Evolutionary conservation across 306 rosid genomes (phyloP).

Genomic region (Vigna hirtella): DNA sequence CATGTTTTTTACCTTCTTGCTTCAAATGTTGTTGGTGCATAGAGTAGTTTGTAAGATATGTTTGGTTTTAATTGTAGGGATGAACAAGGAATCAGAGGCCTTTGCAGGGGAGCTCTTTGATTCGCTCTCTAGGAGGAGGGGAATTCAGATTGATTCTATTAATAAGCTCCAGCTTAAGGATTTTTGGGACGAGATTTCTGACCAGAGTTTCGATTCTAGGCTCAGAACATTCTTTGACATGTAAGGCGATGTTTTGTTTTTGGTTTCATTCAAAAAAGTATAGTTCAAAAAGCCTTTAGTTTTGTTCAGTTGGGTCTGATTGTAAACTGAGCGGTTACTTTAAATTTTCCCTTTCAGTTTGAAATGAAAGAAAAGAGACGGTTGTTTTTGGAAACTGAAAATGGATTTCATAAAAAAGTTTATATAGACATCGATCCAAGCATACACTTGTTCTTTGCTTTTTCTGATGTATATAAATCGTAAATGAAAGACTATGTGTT

Average conservation of each 20-base stretch:
- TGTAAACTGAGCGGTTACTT: not conserved
- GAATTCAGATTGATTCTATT: slow-evolving; percentile 55
- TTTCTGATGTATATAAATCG: not conserved
- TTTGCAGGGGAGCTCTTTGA: slow-evolving; percentile 69
- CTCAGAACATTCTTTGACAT: slow-evolving; percentile 78
- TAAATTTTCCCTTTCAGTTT: not conserved
- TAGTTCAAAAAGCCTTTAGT: not conserved
- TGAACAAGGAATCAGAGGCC: slow-evolving; percentile 68
- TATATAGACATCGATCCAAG: not conserved
- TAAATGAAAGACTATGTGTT: not conserved
- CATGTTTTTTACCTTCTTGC: not conserved
- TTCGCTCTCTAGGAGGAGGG: slow-evolving; percentile 60
- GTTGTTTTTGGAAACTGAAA: not conserved
- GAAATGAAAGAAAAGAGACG: not conserved
- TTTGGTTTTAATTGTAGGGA: slow-evolving; percentile 55
- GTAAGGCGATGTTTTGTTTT: slow-evolving; percentile 40
- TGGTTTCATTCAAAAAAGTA: not conserved
- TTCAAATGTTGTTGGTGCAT: not conserved
- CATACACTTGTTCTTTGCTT: not conserved
- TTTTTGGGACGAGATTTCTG: slow-evolving; percentile 76
- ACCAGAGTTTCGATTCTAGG: slow-evolving; percentile 72
- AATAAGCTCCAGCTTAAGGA: slow-evolving; percentile 64
- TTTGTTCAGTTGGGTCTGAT: not conserved
- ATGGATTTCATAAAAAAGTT: not conserved
- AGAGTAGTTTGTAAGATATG: not conserved